Evolutionary conservation across 768 basidiomycete genomes (phyloP).

Genomic region (Xerocomus potaroensis): DNA sequence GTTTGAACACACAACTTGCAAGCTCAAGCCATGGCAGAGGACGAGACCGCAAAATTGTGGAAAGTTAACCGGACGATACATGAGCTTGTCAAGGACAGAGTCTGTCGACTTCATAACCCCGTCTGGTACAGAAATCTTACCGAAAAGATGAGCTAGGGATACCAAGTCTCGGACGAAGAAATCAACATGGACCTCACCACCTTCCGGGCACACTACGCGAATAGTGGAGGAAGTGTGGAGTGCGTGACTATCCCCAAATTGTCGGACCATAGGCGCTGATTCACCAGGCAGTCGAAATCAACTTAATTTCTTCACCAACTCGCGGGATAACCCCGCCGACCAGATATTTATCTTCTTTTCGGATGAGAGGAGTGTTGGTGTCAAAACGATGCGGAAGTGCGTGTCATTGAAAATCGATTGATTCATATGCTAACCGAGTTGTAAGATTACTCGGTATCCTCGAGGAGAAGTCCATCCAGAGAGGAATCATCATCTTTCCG

Average conservation of each 20-base stretch:
- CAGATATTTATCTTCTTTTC: constrained; percentile 95
- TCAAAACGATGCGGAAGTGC: constrained; percentile 97
- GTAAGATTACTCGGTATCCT: constrained; percentile 80
- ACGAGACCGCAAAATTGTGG: constrained; percentile 88
- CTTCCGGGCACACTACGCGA: constrained; percentile 73
- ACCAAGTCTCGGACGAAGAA: constrained; percentile 91
- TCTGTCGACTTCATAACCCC: constrained; percentile 31
- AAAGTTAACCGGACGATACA: constrained; percentile 95
- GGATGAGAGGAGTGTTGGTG: constrained; percentile 93
- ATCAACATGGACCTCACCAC: constrained; percentile 79
- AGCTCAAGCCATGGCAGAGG: constrained; percentile 56
- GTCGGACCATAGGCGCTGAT: constrained; percentile 6
- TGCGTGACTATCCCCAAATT: constrained; percentile 40
- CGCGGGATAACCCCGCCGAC: constrained; percentile 57
- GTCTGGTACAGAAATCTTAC: constrained; percentile 15
- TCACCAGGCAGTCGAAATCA: constrained; percentile 62
- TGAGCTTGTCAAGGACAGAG: constrained; percentile 93
- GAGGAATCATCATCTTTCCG: constrained; percentile 93
- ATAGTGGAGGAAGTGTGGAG: constrained; percentile 77
- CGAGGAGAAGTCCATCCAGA: constrained; percentile 85
- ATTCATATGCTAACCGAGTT: constrained; percentile 8
- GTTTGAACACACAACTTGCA: constrained; percentile 45
- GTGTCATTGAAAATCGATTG: constrained; percentile 20
- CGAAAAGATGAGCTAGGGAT: constrained; percentile 58
- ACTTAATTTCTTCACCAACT: constrained; percentile 88